These are phyloP conservation scores for Diddensiella caesifluorescens DNA, from an alignment of 805 yeast genomes.

Conservation along the genomic window DNA sequence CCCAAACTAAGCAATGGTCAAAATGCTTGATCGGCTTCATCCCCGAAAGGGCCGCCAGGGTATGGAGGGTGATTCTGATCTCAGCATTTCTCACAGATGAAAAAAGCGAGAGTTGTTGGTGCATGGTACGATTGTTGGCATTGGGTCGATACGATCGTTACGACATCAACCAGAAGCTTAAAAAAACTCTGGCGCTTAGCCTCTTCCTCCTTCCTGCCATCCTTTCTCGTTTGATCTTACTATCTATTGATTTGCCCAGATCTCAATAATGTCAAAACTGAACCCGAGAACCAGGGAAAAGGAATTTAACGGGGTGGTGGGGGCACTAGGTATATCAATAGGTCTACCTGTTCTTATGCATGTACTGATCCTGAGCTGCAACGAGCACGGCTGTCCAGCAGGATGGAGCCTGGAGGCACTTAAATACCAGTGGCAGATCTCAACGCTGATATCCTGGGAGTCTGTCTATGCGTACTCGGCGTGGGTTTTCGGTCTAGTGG, in stretches of 20 bases:
- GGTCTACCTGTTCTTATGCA: slow-evolving; percentile 64
- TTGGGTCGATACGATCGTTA: background rate
- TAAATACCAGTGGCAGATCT: slow-evolving; percentile 15
- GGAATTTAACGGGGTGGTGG: slow-evolving; percentile 77
- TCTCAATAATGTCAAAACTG: slow-evolving; percentile 14
- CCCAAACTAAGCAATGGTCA: slow-evolving; percentile 30
- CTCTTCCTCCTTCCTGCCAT: too few species aligned
- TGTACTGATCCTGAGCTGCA: slow-evolving; percentile 54
- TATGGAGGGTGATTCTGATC: slow-evolving; percentile 28
- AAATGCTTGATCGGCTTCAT: slow-evolving; percentile 29
- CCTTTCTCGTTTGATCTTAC: too few species aligned
- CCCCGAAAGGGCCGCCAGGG: slow-evolving; percentile 35
- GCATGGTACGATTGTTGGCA: slow-evolving; percentile 20
- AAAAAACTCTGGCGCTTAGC: too few species aligned
- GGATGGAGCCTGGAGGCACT: slow-evolving; percentile 17
- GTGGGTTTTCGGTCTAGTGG: slow-evolving; percentile 68
- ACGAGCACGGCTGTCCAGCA: slow-evolving; percentile 40
- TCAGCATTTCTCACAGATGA: slow-evolving; percentile 30
- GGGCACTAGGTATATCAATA: slow-evolving; percentile 60
- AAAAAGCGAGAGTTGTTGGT: slow-evolving; percentile 34
- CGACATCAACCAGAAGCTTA: background rate
- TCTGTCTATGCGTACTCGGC: slow-evolving; percentile 60
- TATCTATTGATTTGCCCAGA: too few species aligned
- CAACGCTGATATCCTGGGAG: slow-evolving; percentile 25
- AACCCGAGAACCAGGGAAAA: slow-evolving; percentile 68